Evolutionary conservation across 768 basidiomycete species (phyloP), one percentile per base, ranked within the genome.

Genomic region (Clitopilus passeckerianus): DNA sequence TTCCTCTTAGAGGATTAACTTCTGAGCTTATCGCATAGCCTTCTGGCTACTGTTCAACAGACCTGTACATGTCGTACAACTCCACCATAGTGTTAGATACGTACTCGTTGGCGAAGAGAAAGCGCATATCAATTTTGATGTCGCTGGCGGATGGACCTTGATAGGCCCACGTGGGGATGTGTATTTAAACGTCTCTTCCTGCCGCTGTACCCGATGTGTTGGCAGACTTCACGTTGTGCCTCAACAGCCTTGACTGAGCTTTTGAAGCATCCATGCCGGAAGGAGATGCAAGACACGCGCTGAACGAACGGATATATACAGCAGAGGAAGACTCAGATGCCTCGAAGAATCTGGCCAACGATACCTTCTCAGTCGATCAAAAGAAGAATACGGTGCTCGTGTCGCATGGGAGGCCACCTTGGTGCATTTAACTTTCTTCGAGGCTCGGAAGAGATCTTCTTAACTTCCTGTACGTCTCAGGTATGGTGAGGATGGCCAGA

Each of bases 391-490:
- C 84, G 1, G 76, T 94, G 23, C 74, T 94, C 34, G 89, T 86
- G 53, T 91, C 90, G 34, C 92, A 94, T 73, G 92, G 92, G 54
- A 81, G 92, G 53, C 90, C 90, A 53, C 91, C 92, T 66, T 93
- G 91, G 91, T 92, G 71, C 63, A 66, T 58, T 35, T 53, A 30
- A 30, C 58, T 62, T 64, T 37, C 59, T 43, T 56, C 43, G 63
- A 58, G 33, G 20, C 56, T 30, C 14, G 24, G 35, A 37, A 37
- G 54, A 24, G 6, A 6, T n/a, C 10, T n/a, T n/a, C 34, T 56
- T 60, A 30, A 43, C 16, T 54, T 43, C 62, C 7, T 22, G 14
- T 44, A 18, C 30, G 33, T 10, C 46, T 22, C 57, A 92, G 91
- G 91, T 94, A 94, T 70, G 83, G 82, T 30, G 84, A 87, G 68